These are phyloP conservation scores for Trypanosoma lewisi DNA, from an alignment of 208 protist species.

Conservation along the genomic window DNA sequence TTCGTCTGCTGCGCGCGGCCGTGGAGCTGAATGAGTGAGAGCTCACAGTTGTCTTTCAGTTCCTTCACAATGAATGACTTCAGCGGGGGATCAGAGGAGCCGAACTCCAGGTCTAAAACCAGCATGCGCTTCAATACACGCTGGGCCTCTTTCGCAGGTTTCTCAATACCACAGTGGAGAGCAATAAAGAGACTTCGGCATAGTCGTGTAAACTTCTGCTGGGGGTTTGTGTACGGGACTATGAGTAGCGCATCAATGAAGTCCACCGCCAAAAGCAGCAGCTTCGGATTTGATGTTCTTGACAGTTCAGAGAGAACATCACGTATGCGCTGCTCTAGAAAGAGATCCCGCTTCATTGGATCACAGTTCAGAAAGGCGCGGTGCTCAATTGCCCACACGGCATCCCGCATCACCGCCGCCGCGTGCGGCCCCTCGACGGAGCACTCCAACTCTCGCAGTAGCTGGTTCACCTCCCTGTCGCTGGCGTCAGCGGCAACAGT, in stretches of 20 bases:
- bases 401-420: conserved; percentile 67
- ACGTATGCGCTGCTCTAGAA: conserved; percentile 82
- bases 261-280: conserved; percentile 54
- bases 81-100: conserved; percentile 52
- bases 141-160: conserved; percentile 65
- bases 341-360: conserved; percentile 66
- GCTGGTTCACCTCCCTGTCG: conserved; percentile 80
- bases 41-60: conserved; percentile 78
- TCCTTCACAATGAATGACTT: conserved; percentile 86
- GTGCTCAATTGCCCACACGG: conserved; percentile 71
- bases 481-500: conserved; percentile 36
- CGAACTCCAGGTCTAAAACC: conserved; percentile 45
- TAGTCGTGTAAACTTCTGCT: conserved; percentile 77
- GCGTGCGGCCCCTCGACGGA: conserved; percentile 65
- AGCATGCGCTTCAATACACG: conserved; percentile 78
- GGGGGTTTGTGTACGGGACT: conserved; percentile 78
- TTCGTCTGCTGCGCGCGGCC: conserved; percentile 63
- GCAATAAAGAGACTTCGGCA: conserved; percentile 77
- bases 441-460: conserved; percentile 72
- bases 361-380: conserved; percentile 79
- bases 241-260: conserved; percentile 82
- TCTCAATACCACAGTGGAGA: conserved; percentile 69
- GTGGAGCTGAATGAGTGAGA: conserved; percentile 79
- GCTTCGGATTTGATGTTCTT: conserved; percentile 43
- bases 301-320: conserved; percentile 75